phyloP scores from a whole-genome alignment of 345 rosid genomes.

The Brassica napus region DNA sequence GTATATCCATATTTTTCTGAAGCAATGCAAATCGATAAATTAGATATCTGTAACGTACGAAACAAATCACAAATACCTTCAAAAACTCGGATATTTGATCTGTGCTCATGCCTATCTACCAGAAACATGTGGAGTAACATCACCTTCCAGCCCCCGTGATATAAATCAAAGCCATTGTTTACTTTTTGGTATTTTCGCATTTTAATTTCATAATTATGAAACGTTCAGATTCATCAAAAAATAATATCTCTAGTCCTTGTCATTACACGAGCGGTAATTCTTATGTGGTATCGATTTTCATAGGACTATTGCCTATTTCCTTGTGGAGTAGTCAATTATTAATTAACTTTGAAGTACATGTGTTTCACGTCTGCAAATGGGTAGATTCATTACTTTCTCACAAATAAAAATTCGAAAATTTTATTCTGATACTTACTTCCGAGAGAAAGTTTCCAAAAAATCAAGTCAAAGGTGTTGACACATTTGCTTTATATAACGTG shows the following conservation, averaged over 20 bases:
- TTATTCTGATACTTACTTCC: background rate
- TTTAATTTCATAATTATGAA: background rate
- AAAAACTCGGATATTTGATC: too few species aligned
- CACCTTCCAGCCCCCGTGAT: background rate
- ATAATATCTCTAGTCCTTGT: background rate
- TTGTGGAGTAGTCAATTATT: background rate
- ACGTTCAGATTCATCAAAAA: background rate
- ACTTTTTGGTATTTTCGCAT: background rate
- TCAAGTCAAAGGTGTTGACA: slow-evolving; percentile 26
- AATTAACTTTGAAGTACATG: background rate
- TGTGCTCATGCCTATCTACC: too few species aligned
- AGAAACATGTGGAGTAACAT: slow-evolving; percentile 7
- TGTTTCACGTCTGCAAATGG: slow-evolving; percentile 1
- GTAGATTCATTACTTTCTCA: background rate
- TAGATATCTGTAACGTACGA: too few species aligned
- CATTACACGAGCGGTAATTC: background rate
- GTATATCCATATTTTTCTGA: too few species aligned
- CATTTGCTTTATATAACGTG: background rate
- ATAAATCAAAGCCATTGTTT: background rate
- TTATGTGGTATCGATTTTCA: background rate
- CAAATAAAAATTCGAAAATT: background rate
- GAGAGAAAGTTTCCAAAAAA: background rate
- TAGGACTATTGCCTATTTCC: background rate
- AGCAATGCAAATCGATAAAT: too few species aligned
- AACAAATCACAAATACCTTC: too few species aligned